phyloP scores from a whole-genome alignment of 768 basidiomycete genomes.

The Scleroderma bovista region DNA sequence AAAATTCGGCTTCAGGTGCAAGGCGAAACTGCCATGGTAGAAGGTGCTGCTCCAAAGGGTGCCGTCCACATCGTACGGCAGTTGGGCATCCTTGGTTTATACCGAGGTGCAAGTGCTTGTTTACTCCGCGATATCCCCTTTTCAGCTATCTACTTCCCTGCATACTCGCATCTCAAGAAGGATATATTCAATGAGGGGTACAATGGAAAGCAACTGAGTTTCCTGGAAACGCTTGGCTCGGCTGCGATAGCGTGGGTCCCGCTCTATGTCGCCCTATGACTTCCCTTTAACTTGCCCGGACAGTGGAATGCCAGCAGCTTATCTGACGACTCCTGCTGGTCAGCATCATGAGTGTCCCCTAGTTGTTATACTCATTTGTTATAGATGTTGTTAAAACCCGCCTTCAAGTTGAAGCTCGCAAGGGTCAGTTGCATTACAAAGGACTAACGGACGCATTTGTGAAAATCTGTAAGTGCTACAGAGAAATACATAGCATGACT shows the following conservation, averaged over 20 bases:
- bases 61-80: constrained; percentile 91
- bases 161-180: constrained; percentile 86
- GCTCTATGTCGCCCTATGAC: constrained; percentile 9
- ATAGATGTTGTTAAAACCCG: constrained; percentile 97
- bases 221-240: constrained; percentile 80
- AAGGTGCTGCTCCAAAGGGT: constrained; percentile 76
- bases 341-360: constrained; percentile 14
- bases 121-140: constrained; percentile 95
- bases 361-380: constrained; percentile 10
- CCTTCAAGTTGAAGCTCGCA: constrained; percentile 86
- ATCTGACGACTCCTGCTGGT: constrained; percentile 90
- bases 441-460: constrained; percentile 84
- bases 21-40: constrained; percentile 86
- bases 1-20: constrained; percentile 95
- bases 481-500: constrained; percentile 2
- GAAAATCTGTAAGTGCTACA: constrained; percentile 69
- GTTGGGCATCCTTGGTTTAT: constrained; percentile 87
- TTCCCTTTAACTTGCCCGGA: constrained; percentile 24
- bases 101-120: constrained; percentile 91
- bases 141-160: constrained; percentile 88
- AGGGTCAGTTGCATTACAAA: constrained; percentile 89
- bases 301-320: constrained; percentile 97
- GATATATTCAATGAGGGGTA: constrained; percentile 95
- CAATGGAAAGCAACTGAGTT: constrained; percentile 88
- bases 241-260: constrained; percentile 74